Evolutionary conservation across 2,329 filamentous ascomycete species (phyloP).

Genomic region (Pseudodiploospora longispora): DNA sequence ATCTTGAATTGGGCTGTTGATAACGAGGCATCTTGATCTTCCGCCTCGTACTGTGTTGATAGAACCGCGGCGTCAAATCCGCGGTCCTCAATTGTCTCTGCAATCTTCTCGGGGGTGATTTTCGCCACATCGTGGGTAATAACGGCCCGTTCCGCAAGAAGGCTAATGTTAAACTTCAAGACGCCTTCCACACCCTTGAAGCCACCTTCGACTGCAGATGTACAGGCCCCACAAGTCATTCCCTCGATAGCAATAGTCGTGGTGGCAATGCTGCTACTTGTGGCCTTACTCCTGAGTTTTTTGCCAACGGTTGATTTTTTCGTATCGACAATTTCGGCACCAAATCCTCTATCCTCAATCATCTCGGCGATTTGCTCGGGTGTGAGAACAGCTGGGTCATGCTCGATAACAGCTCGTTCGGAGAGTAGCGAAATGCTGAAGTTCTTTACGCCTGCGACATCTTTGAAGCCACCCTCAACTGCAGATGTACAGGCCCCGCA

Average conservation of each 20-base stretch:
- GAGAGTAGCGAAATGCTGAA: constrained; percentile 80
- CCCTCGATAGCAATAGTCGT: constrained; percentile 88
- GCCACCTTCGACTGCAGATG: constrained; percentile 77
- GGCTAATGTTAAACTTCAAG: constrained; percentile 85
- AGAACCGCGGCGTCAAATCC: constrained; percentile 83
- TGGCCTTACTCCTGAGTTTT: constrained; percentile 17
- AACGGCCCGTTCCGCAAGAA: constrained; percentile 86
- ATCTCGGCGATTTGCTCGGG: constrained; percentile 47
- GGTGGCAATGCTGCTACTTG: constrained; percentile 44
- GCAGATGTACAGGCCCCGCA: constrained; percentile 85
- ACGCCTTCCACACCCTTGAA: constrained; percentile 73
- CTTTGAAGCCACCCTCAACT: constrained; percentile 71
- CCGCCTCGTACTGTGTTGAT: constrained; percentile 58
- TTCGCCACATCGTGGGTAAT: constrained; percentile 71
- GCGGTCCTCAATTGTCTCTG: constrained; percentile 76
- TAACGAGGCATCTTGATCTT: constrained; percentile 45
- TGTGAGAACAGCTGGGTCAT: constrained; percentile 53
- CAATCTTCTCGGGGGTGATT: constrained; percentile 65
- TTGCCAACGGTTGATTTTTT: constrained; percentile 33
- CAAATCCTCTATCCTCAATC: constrained; percentile 70
- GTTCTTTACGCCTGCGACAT: constrained; percentile 61
- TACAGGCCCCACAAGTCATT: constrained; percentile 97
- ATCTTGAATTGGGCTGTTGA: constrained; percentile 72
- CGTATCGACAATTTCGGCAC: constrained; percentile 68
- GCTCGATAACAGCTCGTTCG: constrained; percentile 77